Conservation (phyloP, 805 yeast genomes). For the Lipomyces yamadae region DNA sequence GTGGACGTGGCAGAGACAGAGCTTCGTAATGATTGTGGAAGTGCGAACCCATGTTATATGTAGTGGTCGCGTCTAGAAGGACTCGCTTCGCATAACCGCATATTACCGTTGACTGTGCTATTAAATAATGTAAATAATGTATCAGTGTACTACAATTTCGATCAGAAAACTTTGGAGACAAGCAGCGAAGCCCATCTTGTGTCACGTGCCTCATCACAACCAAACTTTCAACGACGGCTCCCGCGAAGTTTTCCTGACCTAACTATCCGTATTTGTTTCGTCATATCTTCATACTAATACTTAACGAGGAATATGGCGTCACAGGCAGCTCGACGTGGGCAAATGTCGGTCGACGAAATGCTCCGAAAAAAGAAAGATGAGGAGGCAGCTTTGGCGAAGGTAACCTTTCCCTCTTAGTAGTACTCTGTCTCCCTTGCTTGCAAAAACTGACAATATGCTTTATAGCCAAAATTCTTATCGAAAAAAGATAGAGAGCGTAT, state of each 20-base stretch:
- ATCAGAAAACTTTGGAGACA: no score
- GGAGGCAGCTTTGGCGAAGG: slow-evolving; percentile 34
- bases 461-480: slow-evolving; percentile 53
- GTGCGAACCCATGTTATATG: not conserved
- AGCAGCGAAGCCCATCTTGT: no score
- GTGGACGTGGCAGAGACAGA: slow-evolving; percentile 9
- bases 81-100: not conserved
- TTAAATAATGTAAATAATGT: no score
- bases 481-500: slow-evolving; percentile 52
- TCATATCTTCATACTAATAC: not conserved
- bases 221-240: no score
- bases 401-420: not conserved
- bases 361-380: slow-evolving; percentile 36
- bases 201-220: no score
- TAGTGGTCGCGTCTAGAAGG: not conserved
- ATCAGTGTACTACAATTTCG: no score
- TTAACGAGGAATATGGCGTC: slow-evolving; percentile 3
- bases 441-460: slow-evolving; percentile 8
- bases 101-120: not conserved
- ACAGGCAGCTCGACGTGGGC: slow-evolving; percentile 30
- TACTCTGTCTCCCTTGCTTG: not conserved
- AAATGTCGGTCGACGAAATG: slow-evolving; percentile 45
- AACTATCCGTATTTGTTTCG: not conserved
- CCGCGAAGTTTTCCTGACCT: not conserved
- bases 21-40: slow-evolving; percentile 11